phyloP scores from a whole-genome alignment of 305 asterid genomes.

The Striga hermonthica region DNA sequence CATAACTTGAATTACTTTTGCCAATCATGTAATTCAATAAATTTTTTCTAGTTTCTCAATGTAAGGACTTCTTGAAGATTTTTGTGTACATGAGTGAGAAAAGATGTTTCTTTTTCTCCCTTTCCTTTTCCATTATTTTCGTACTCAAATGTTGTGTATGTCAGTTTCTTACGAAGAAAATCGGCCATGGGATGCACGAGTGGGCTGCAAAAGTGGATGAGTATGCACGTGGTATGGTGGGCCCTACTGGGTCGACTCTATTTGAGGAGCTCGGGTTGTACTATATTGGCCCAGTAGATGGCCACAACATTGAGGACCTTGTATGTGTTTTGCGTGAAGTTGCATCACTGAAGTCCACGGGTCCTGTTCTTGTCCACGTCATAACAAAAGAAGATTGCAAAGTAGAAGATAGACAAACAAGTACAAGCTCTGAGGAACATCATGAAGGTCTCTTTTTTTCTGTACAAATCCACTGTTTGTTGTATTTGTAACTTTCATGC shows the following conservation, averaged over 20 bases:
- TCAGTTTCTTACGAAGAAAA: slow-evolving; percentile 69
- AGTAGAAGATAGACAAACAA: slow-evolving; percentile 35
- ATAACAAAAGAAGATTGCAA: slow-evolving; percentile 55
- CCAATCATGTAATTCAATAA: too few species aligned
- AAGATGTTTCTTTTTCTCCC: too few species aligned
- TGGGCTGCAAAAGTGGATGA: slow-evolving; percentile 96
- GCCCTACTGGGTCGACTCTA: slow-evolving; percentile 86
- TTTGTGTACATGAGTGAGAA: too few species aligned
- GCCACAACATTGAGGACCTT: slow-evolving; percentile 83
- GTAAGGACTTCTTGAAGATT: too few species aligned
- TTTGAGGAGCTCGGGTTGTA: slow-evolving; percentile 92
- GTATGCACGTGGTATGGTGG: slow-evolving; percentile 88
- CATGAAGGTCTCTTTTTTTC: slow-evolving; percentile 42
- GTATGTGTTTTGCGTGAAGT: slow-evolving; percentile 71
- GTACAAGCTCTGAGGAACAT: slow-evolving; percentile 31
- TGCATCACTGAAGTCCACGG: slow-evolving; percentile 79
- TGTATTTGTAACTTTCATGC: neutral
- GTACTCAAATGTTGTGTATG: slow-evolving; percentile 27
- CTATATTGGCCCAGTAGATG: slow-evolving; percentile 89
- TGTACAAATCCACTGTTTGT: neutral
- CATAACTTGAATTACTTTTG: neutral
- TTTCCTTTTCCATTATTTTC: neutral
- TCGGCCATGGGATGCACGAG: slow-evolving; percentile 85
- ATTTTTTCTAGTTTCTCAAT: too few species aligned
- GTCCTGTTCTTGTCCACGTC: slow-evolving; percentile 87